These are phyloP conservation scores for Colletotrichum sp. DNA, from an alignment of 2,329 filamentous ascomycete genomes.

Conservation along the genomic window DNA sequence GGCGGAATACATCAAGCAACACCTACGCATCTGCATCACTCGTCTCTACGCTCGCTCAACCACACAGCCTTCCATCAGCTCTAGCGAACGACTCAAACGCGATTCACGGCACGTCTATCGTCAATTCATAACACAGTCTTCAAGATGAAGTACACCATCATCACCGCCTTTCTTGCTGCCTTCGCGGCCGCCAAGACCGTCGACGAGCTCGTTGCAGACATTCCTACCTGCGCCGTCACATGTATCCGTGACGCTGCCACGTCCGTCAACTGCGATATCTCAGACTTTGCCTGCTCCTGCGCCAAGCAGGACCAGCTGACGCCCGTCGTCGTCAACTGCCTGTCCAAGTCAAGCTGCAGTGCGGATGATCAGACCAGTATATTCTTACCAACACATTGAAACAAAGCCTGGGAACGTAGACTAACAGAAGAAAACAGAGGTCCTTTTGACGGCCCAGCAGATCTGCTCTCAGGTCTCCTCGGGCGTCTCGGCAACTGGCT, in stretches of 20 bases:
- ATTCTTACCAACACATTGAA: slow-evolving; percentile 7
- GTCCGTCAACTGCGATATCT: slow-evolving; percentile 35
- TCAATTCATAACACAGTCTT: not conserved
- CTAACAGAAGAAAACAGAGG: slow-evolving; percentile 23
- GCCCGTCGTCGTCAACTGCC: slow-evolving; percentile 37
- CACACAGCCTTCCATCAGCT: not conserved
- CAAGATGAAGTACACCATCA: slow-evolving; percentile 35
- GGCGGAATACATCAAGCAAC: not conserved
- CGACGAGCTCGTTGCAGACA: slow-evolving; percentile 29
- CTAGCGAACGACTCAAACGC: not conserved
- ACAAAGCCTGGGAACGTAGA: not conserved
- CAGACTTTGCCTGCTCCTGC: slow-evolving; percentile 45
- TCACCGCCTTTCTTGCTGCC: slow-evolving; percentile 28
- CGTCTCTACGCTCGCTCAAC: not conserved
- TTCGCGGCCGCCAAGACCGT: slow-evolving; percentile 27
- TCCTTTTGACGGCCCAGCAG: slow-evolving; percentile 25
- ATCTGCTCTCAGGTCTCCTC: slow-evolving; percentile 26
- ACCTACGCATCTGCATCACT: not conserved
- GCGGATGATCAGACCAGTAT: slow-evolving; percentile 40
- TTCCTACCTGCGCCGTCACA: slow-evolving; percentile 42
- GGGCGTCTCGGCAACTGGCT: not conserved
- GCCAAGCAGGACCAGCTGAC: slow-evolving; percentile 37
- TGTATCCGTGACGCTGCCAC: slow-evolving; percentile 39
- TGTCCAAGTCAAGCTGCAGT: slow-evolving; percentile 36
- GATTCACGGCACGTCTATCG: not conserved